Evolutionary conservation across 495 filamentous ascomycete genomes (phyloP).

Genomic region (Aspergillus wentii): DNA sequence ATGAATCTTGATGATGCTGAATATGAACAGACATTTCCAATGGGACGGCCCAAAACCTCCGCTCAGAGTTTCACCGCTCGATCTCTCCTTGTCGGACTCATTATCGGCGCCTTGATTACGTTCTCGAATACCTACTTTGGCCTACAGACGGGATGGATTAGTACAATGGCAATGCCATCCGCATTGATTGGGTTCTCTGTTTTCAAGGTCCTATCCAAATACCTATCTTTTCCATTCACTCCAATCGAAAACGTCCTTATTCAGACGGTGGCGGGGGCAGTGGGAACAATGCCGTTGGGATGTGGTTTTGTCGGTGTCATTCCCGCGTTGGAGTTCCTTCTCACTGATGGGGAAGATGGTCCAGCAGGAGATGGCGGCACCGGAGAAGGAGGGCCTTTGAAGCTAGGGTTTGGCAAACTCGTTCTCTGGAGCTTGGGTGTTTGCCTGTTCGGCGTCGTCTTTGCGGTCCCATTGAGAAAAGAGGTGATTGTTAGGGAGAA

Average conservation of each 20-base stretch:
- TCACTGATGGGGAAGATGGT: conserved; percentile 65
- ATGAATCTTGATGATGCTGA: background rate
- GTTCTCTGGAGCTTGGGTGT: conserved; percentile 87
- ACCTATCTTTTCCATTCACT: conserved; percentile 73
- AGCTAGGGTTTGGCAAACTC: conserved; percentile 66
- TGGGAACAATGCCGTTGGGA: conserved; percentile 95
- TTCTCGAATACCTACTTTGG: conserved; percentile 99
- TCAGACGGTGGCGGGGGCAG: conserved; percentile 90
- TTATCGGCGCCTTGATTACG: conserved; percentile 82
- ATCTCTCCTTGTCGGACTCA: conserved; percentile 72
- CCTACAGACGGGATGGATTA: conserved; percentile 91
- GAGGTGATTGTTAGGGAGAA: conserved; percentile 92
- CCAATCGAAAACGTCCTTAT: conserved; percentile 97
- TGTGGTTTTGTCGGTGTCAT: conserved; percentile 95
- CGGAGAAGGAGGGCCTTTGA: conserved; percentile 62
- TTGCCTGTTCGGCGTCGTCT: conserved; percentile 93
- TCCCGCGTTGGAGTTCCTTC: conserved; percentile 82
- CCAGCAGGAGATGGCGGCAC: conserved; percentile 48
- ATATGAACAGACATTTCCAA: background rate
- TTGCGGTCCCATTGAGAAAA: conserved; percentile 80
- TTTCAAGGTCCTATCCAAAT: conserved; percentile 73
- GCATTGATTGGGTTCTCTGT: conserved; percentile 94
- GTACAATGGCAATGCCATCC: conserved; percentile 85
- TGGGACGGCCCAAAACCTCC: conserved; percentile 11
- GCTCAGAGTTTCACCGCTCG: conserved; percentile 70